phyloP scores from a whole-genome alignment of 75 land plant genomes.

The Selaginella tamariscina region DNA sequence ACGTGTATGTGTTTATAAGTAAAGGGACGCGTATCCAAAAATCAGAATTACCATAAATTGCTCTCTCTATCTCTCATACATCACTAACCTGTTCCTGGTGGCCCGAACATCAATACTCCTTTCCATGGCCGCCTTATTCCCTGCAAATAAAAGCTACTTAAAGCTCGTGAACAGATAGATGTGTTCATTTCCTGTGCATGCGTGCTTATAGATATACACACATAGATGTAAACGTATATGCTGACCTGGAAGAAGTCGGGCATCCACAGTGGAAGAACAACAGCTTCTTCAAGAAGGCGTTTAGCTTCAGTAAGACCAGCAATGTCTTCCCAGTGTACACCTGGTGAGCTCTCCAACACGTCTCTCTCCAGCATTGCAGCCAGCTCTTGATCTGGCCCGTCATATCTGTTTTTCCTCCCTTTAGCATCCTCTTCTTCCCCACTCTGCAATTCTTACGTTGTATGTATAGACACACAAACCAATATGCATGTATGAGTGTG shows the following conservation, averaged over 20 bases:
- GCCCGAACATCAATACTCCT: conserved; percentile 98
- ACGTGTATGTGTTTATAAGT: no score
- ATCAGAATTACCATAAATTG: no score
- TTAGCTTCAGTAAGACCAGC: conserved; percentile 93
- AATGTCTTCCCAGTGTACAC: conserved; percentile 97
- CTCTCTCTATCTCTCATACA: no score
- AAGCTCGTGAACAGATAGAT: not conserved
- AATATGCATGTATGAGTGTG: no score
- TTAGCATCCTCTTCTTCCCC: conserved; percentile 78
- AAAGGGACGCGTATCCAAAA: no score
- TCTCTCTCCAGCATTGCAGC: conserved; percentile 98
- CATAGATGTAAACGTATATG: no score
- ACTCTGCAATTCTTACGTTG: no score
- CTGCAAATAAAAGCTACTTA: conserved; percentile 24
- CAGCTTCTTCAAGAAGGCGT: conserved; percentile 91
- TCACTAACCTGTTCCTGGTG: conserved; percentile 90
- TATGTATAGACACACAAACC: no score
- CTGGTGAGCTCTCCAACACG: conserved; percentile 85
- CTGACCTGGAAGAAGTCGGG: conserved; percentile 94
- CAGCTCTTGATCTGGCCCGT: conserved; percentile 88
- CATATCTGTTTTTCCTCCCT: conserved; percentile 56
- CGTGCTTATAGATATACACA: no score
- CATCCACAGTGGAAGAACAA: conserved; percentile 94
- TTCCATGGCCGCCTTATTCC: conserved; percentile 98
- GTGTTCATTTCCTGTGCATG: not conserved